Evolutionary conservation across 2,329 filamentous ascomycete genomes (phyloP), one percentile per base, ranked within the genome.

Genomic region (Aspergillus amoenus): DNA sequence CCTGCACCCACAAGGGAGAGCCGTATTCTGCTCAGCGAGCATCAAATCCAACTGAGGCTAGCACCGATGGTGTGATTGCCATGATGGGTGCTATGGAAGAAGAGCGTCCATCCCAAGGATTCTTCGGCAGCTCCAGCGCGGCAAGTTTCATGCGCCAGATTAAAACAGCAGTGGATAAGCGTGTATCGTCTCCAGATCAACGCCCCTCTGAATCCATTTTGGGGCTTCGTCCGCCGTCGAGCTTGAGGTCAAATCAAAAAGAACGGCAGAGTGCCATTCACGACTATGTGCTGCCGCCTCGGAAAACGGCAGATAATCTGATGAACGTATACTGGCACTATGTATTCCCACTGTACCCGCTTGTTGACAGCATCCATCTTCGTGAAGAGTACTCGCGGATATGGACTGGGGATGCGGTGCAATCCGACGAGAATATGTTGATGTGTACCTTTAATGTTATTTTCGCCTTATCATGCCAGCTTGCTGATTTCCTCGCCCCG

Each of bases 71-170:
- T 0, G 74, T 72, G 3, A 76, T 79, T 58, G 79, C 78, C 2
- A 80, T 81, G 76, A 79, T 78, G 6, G 76, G 76, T 0, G 71
- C 79, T 1, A 67, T 77, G 3, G 77, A 78, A 24, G 76, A 79
- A 53, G 77, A 74, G 0, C 73, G 65, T 11, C 61, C 63, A 21
- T 77, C 70, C 0, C 70, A 76, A 13, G 78, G 78, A 17, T 79
- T 78, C 57, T 81, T 80, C 54, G 78, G 78, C 0, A 79, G 73
- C 58, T 80, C 77, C 15, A 80, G 79, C 55, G 76, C 77, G 0
- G 77, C 77, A 0, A 78, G 77, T 2, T 81, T 81, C 47, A 80
- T 79, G 27, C 72, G 72, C 1, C 77, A 80, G 53, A 79, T 81
- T 40, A 78, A 76, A 51, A 74, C 70, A 1, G 77, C 77, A 0